A percentile compares a stretch with the other conserved stretches of the same genome.
These are phyloP conservation scores for Pleurotus citrinopileatus DNA, from an alignment of 768 basidiomycete genomes.

Conservation along the genomic window DNA sequence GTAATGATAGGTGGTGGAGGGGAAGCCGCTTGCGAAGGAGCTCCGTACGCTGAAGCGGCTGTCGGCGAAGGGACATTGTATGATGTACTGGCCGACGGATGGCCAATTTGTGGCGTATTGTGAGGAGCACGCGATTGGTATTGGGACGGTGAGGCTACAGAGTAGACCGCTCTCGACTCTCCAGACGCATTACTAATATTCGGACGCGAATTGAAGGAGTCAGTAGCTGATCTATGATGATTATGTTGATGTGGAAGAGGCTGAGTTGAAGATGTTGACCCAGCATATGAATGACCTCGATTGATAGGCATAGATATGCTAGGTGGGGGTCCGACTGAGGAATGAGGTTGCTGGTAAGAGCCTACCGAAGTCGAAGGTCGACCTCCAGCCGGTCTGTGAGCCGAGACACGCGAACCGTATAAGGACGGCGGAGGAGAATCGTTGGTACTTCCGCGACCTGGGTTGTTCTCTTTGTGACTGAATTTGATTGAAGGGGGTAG, in stretches of 20 bases:
- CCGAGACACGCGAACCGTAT: neutral
- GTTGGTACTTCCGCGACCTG: neutral
- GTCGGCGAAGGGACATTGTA: neutral
- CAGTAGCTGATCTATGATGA: neutral
- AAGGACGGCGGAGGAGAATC: neutral
- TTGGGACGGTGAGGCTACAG: neutral
- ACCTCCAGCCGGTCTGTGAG: neutral
- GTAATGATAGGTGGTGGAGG: neutral
- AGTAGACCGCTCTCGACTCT: neutral
- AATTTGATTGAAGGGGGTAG: neutral
- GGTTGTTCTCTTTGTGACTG: neutral
- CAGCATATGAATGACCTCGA: neutral
- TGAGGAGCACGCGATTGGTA: neutral
- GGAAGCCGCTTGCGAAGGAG: neutral
- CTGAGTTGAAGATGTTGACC: neutral
- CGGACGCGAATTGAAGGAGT: neutral
- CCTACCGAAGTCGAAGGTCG: conserved; percentile 1
- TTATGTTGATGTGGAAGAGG: neutral
- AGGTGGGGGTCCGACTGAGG: neutral
- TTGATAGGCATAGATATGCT: neutral
- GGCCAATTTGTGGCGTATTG: neutral
- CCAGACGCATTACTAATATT: neutral
- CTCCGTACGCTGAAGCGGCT: neutral
- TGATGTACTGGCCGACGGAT: neutral
- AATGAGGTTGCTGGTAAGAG: neutral